Base-by-base conservation (phyloP, 768 basidiomycete genomes). In the Lepiota brunneoincarnata region DNA sequence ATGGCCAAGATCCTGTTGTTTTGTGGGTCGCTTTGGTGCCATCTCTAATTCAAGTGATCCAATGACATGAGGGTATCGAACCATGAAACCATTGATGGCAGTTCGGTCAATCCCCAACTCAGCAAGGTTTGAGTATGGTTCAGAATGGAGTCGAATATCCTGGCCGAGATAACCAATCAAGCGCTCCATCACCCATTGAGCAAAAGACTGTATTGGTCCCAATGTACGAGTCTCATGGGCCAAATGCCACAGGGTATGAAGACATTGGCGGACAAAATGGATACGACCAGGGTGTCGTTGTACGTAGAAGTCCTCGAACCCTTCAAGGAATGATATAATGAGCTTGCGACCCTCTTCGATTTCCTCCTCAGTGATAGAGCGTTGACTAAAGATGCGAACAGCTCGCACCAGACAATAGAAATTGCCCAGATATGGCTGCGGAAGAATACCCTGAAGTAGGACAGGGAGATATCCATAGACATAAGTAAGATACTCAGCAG, bases 401-500 rank as follows among this genome's bases (percentile, higher is more conserved):
- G 47, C 67, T 36, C 36, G 26, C 3, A 74, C 70, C 2, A 70
- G 57, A 11, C 67, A 62, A 58, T 71, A 74, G 50, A 66, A 74
- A 31, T 70, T 64, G 4, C 46, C 24, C 56, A 61, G 72, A 26
- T 72, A 68, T n/a, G 42, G 18, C 0, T 43, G 5, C 0, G 67
- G 72, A 12, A 74, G 64, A n/a, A 70, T 34, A 0, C 43, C 24
- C 12, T 56, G 53, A 21, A 73, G 61, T 14, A 72, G 59, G 10
- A 59, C 70, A 7, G 70, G 73, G 9, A 65, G 68, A 24, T 71
- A 65, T 0, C 70, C 68, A 58, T 58, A 73, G 12, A 75, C 10
- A 49, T 73, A 74, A 0, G 59, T 41, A 2, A 61, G 54, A 34
- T 49, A 77, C 49, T 77, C 73, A 24, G 60, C 61, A 1, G 72